Evolutionary conservation across 2,329 filamentous ascomycete genomes (phyloP).

Genomic region (Monosporascus ibericus): DNA sequence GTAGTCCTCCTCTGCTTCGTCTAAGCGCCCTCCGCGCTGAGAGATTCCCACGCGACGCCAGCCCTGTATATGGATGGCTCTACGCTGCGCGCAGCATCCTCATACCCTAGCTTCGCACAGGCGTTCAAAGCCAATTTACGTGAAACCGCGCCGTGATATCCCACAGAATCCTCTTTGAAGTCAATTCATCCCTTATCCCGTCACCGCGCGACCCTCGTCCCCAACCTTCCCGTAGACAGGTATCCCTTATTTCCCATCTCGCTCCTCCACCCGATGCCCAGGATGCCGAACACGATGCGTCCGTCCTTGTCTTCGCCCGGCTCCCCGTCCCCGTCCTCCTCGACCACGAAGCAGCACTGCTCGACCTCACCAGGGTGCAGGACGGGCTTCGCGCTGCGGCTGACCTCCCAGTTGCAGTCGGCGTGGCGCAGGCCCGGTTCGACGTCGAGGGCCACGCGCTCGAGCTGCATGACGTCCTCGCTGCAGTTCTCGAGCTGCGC

Average conservation of each 20-base stretch:
- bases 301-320: conserved; percentile 50
- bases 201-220: conserved; percentile 35
- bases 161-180: too few species aligned
- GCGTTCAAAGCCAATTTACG: too few species aligned
- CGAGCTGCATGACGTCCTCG: conserved; percentile 74
- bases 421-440: conserved; percentile 44
- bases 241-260: conserved; percentile 86
- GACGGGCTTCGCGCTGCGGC: conserved; percentile 41
- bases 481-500: conserved; percentile 94
- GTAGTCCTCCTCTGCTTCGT: too few species aligned
- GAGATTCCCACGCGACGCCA: too few species aligned
- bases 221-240: conserved; percentile 79
- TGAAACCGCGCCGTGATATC: too few species aligned
- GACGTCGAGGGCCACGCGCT: conserved; percentile 53
- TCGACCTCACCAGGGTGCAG: conserved; percentile 58
- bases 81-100: too few species aligned
- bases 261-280: conserved; percentile 83
- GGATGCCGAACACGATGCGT: conserved; percentile 65
- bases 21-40: too few species aligned
- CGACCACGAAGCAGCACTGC: conserved; percentile 59
- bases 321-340: conserved; percentile 32
- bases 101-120: too few species aligned
- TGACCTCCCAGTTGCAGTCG: conserved; percentile 52
- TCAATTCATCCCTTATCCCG: background rate
- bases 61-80: too few species aligned